Base-by-base conservation (phyloP, 768 basidiomycete genomes). In the Daedalea quercina region DNA sequence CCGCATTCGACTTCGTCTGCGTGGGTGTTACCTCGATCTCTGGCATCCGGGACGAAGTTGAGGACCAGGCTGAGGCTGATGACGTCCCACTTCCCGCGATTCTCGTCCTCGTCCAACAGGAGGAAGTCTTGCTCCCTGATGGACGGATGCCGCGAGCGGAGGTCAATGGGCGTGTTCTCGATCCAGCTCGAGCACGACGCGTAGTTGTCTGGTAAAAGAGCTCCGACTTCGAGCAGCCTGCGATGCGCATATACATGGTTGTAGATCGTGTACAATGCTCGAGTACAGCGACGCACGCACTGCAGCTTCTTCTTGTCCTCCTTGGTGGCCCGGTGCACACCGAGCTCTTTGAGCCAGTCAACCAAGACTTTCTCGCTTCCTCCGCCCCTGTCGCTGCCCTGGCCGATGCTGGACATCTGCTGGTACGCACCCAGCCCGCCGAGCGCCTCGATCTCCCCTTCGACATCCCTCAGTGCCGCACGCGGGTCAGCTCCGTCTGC, bases 101-200 rank as follows among this genome's bases (percentile, higher is more conserved):
- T 70, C 57, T 76, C 70, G 17, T 60, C 63, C 48, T 66, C 59
- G 47, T 85, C 79, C 67, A 93, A 71, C 4, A 76, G 63, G 42
- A 95, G 66, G 61, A 95, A 94, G 64, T 96, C 90, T 65, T 94
- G 91, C 64, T 94, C 84, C n/a, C 73, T 23, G 24, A 96, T 94
- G 34, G 73, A 67, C 0, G 92, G 86, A 66, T 95, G 91, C 43
- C 85, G 80, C 9, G 93, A 88, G 57, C 80, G 84, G 54, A 96
- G 70, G 64, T 96, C 94, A 57, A 95, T 91, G 0, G 91, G 83
- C 0, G 76, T 80, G 25, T 74, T 75, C 17, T 80, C 73, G 48
- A 96, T 81, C 91, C 92, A 95, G 1, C 77, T 68, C 9, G 73
- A 65, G 54, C 81, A 86, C 3, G 74, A 69, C 6, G 67, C 70